Evolutionary conservation across 1,284 basidiomycete species (phyloP).

Genomic region (Xanthoconium separans): DNA sequence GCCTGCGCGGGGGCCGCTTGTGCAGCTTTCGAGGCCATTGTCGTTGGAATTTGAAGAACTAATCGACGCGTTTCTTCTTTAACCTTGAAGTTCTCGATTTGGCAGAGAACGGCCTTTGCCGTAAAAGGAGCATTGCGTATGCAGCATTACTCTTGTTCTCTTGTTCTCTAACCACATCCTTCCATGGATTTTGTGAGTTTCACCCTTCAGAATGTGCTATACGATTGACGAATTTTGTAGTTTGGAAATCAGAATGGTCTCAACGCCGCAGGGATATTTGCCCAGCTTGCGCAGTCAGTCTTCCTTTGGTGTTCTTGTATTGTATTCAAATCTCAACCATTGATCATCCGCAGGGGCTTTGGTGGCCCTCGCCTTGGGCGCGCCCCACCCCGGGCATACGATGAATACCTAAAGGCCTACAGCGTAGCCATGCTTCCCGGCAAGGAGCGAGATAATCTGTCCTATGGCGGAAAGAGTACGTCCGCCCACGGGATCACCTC

Average conservation of each 20-base stretch:
- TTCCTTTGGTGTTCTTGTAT: neutral
- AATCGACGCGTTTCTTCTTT: conserved; percentile 24
- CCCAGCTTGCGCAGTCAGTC: conserved; percentile 59
- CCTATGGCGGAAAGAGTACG: conserved; percentile 97
- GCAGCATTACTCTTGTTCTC: too few species aligned
- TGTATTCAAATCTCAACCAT: conserved; percentile 10
- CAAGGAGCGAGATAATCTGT: conserved; percentile 80
- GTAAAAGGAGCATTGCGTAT: conserved; percentile 31
- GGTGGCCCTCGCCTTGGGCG: conserved; percentile 47
- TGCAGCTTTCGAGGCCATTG: conserved; percentile 43
- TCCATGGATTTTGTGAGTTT: conserved; percentile 63
- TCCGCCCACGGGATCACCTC: conserved; percentile 41
- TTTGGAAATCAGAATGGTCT: conserved; percentile 56
- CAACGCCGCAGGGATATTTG: conserved; percentile 50
- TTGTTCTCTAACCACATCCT: conserved; percentile 23
- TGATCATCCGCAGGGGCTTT: conserved; percentile 45
- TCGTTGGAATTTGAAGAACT: neutral
- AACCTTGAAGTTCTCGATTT: conserved; percentile 22
- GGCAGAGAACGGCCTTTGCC: conserved; percentile 29
- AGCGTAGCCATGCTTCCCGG: conserved; percentile 85
- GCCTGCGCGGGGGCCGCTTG: conserved; percentile 34
- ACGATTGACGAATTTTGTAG: conserved; percentile 33
- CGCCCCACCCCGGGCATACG: conserved; percentile 64
- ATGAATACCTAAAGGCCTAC: conserved; percentile 84
- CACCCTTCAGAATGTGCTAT: neutral